phyloP scores from a whole-genome alignment of 257 asterid species.

The Mentha longifolia region DNA sequence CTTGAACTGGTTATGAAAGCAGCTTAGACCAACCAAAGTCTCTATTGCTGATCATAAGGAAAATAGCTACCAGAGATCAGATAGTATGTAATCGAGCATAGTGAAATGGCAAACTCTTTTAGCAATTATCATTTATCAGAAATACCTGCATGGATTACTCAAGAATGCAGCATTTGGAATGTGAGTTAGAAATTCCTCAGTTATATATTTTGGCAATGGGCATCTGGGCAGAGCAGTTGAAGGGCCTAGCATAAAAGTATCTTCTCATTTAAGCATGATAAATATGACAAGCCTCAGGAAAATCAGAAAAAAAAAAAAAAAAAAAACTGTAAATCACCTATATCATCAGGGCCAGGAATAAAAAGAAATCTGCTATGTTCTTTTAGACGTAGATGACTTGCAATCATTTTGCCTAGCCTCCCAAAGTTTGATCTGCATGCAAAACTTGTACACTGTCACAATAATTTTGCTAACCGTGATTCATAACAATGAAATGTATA shows the following conservation, averaged over 20 bases:
- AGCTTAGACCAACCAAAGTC: conserved; percentile 15
- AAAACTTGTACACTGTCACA: conserved; percentile 28
- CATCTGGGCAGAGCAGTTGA: conserved; percentile 86
- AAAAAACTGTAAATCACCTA: conserved; percentile 70
- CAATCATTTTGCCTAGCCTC: conserved; percentile 84
- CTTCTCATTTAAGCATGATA: conserved; percentile 22
- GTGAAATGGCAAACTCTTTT: neutral
- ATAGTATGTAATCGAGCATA: conserved; percentile 20
- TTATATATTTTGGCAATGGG: conserved; percentile 78
- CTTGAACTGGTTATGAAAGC: conserved; percentile 14
- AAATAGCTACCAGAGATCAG: conserved; percentile 20
- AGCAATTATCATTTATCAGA: conserved; percentile 31
- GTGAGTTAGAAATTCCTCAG: conserved; percentile 74
- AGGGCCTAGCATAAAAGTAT: conserved; percentile 64
- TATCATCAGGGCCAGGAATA: conserved; percentile 97
- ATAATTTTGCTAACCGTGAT: conserved; percentile 23
- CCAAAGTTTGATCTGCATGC: conserved; percentile 77
- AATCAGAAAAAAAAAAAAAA: conserved; percentile 29
- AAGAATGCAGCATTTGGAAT: conserved; percentile 76
- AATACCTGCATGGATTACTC: conserved; percentile 96
- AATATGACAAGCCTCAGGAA: conserved; percentile 24
- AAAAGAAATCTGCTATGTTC: conserved; percentile 81
- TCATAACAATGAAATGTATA: conserved; percentile 33
- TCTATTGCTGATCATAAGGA: conserved; percentile 19
- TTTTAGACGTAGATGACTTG: conserved; percentile 71